phyloP scores from a whole-genome alignment of 768 basidiomycete species.

The Suillus weaverae region DNA sequence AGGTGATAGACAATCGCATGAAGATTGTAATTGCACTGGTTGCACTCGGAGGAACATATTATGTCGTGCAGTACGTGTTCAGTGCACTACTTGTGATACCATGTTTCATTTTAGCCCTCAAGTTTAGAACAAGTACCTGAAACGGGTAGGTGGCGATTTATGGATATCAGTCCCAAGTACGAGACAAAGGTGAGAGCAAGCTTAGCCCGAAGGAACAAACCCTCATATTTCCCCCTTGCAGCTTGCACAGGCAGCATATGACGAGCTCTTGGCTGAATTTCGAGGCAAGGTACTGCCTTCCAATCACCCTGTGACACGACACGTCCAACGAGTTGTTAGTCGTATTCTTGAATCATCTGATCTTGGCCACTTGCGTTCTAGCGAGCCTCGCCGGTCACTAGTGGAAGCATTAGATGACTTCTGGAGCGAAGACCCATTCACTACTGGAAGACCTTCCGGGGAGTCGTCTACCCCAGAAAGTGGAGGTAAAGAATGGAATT shows the following conservation, averaged over 20 bases:
- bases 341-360: constrained; percentile 70
- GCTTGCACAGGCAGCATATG: constrained; percentile 44
- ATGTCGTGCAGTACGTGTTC: constrained; percentile 29
- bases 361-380: constrained; percentile 56
- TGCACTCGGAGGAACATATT: constrained; percentile 25
- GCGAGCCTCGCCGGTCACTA: constrained; percentile 7
- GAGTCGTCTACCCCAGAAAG: constrained; percentile 16
- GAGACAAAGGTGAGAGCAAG: constrained; percentile 52
- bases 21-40: constrained; percentile 21
- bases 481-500: constrained; percentile 52
- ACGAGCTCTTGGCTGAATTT: constrained; percentile 53
- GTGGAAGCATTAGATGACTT: constrained; percentile 15
- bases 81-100: not conserved
- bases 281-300: constrained; percentile 58
- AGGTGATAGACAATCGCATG: constrained; percentile 13
- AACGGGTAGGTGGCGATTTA: constrained; percentile 87
- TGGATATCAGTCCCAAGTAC: constrained; percentile 62
- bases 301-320: constrained; percentile 60
- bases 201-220: constrained; percentile 16
- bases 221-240: constrained; percentile 16
- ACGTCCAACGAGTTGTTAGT: constrained; percentile 69
- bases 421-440: constrained; percentile 25
- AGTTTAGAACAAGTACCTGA: constrained; percentile 86
- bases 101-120: not conserved
- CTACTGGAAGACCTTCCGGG: constrained; percentile 6